Evolutionary conservation across 495 filamentous ascomycete species (phyloP).

Genomic region (Penicillium atrosanguineum): DNA sequence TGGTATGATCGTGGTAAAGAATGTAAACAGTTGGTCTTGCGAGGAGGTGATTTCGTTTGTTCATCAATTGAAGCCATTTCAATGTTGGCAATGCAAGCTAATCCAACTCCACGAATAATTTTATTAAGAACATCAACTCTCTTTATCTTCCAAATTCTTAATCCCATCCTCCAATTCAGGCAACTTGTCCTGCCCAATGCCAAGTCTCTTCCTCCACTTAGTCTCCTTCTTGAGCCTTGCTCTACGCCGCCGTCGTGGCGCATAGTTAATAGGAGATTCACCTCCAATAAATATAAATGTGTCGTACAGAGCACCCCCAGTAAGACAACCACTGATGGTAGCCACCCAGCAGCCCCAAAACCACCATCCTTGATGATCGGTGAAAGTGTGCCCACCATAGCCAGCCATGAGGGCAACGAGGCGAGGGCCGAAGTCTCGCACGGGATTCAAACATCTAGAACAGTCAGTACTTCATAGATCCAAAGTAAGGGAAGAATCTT

Average conservation of each 20-base stretch:
- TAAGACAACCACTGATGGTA: slow-evolving; percentile 17
- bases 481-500: neutral
- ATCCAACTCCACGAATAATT: neutral
- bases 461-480: neutral
- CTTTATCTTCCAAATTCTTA: slow-evolving; percentile 8
- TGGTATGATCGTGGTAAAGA: neutral
- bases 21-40: neutral
- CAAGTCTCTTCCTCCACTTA: slow-evolving; percentile 17
- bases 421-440: slow-evolving; percentile 21
- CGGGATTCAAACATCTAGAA: slow-evolving; percentile 21
- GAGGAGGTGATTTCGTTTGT: neutral
- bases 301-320: slow-evolving; percentile 19
- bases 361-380: slow-evolving; percentile 19
- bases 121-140: neutral
- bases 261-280: slow-evolving; percentile 22
- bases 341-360: slow-evolving; percentile 25
- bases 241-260: slow-evolving; percentile 13
- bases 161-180: slow-evolving; percentile 3
- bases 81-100: neutral
- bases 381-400: slow-evolving; percentile 13
- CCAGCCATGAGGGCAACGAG: slow-evolving; percentile 27
- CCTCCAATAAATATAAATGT: slow-evolving; percentile 25
- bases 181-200: slow-evolving; percentile 3
- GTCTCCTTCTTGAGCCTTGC: slow-evolving; percentile 11
- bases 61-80: neutral